Percentiles rank a stretch among this genome's conserved stretches.
Evolutionary conservation across 768 basidiomycete genomes (phyloP).

Genomic region (Lactifluus piperatus): DNA sequence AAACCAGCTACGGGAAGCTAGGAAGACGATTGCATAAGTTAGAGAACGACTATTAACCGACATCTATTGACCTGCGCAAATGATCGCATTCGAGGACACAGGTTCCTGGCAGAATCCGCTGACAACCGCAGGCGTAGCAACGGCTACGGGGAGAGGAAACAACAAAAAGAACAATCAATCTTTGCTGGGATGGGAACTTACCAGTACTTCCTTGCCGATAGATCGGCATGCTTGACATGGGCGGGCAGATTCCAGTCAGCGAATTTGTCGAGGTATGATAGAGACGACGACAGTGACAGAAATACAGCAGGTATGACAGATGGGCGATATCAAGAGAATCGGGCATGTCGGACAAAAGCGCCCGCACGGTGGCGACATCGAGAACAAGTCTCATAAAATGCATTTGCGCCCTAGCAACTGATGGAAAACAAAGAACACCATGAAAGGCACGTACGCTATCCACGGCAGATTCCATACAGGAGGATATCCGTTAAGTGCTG

Average conservation of each 20-base stretch:
- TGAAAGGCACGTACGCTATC: slow-evolving; percentile 1
- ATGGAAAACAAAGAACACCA: neutral
- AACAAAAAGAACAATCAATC: neutral
- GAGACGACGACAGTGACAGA: neutral
- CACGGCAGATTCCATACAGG: slow-evolving; percentile 1
- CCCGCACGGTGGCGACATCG: neutral
- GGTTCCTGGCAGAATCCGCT: neutral
- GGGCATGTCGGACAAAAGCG: slow-evolving; percentile 2
- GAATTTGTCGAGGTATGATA: neutral
- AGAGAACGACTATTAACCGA: neutral
- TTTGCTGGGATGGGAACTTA: too few relatives aligned
- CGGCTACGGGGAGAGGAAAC: neutral
- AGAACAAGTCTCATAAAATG: neutral
- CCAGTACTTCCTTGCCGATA: neutral
- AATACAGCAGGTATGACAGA: slow-evolving; percentile 1
- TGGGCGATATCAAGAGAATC: slow-evolving; percentile 7
- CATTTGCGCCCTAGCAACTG: slow-evolving; percentile 6
- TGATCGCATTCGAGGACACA: neutral
- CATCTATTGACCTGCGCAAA: neutral
- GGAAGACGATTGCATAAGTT: neutral
- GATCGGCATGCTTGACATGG: slow-evolving; percentile 14
- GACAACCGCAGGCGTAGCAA: slow-evolving; percentile 3
- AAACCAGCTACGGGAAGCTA: neutral
- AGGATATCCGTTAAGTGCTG: neutral
- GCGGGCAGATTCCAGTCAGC: slow-evolving; percentile 10